phyloP scores from a whole-genome alignment of 805 yeast genomes.

The Brettanomyces custersianus region DNA sequence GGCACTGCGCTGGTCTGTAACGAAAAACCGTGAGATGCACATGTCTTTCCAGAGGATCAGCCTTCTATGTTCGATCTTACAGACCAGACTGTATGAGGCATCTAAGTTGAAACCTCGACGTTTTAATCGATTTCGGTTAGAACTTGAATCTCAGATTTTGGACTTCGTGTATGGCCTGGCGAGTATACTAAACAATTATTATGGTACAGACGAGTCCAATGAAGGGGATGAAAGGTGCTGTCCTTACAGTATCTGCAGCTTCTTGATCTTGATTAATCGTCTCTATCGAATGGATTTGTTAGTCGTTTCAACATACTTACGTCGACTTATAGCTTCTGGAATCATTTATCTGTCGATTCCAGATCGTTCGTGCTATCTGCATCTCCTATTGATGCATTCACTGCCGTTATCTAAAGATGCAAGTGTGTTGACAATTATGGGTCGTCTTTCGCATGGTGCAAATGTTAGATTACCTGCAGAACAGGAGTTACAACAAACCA shows the following conservation, averaged over 20 bases:
- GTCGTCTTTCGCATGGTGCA: conserved; percentile 21
- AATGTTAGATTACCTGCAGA: conserved; percentile 8
- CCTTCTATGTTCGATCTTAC: conserved; percentile 19
- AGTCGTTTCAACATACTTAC: conserved; percentile 55
- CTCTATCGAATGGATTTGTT: conserved; percentile 39
- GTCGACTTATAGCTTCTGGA: conserved; percentile 82
- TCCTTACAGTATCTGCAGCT: conserved; percentile 18
- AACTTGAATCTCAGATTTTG: conserved; percentile 23
- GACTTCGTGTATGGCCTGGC: conserved; percentile 25
- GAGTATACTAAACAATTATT: conserved; percentile 18
- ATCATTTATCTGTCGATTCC: conserved; percentile 54
- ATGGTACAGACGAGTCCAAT: no score
- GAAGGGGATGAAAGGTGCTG: no score
- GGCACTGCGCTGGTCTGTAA: conserved; percentile 24
- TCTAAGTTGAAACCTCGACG: conserved; percentile 15
- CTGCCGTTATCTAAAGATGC: conserved; percentile 42
- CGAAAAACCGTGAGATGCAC: conserved; percentile 13
- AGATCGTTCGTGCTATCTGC: conserved; percentile 42
- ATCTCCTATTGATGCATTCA: conserved; percentile 46
- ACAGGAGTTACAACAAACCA: neutral
- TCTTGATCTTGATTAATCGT: conserved; percentile 43
- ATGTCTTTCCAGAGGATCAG: conserved; percentile 13
- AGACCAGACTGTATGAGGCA: conserved; percentile 14
- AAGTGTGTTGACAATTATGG: conserved; percentile 25
- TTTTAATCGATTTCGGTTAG: conserved; percentile 18